These are phyloP conservation scores for Fusarium dlaminii DNA, from an alignment of 2,329 filamentous ascomycete species.

Conservation along the genomic window DNA sequence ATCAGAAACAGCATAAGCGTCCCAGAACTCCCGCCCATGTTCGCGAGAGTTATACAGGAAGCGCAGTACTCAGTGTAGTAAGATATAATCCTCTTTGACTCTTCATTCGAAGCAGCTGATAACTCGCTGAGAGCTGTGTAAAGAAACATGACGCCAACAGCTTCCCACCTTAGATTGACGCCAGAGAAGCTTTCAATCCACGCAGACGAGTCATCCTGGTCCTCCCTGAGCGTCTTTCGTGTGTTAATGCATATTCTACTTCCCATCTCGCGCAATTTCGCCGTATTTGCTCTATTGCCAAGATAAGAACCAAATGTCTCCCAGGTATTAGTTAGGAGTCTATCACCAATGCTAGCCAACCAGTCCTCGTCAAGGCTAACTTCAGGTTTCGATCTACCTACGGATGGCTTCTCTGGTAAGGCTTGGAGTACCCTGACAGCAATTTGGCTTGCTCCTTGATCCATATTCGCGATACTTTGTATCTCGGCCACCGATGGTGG, in stretches of 20 bases:
- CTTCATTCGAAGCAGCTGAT: background rate
- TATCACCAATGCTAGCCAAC: background rate
- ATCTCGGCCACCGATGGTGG: background rate
- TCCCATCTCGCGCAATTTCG: background rate
- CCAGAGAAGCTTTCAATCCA: background rate
- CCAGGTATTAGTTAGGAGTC: background rate
- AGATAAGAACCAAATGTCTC: background rate
- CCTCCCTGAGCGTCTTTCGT: background rate
- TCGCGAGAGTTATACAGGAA: background rate
- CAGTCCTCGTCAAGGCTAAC: background rate
- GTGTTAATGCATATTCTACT: background rate
- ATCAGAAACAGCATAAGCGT: background rate
- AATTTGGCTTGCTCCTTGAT: background rate
- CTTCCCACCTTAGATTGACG: background rate
- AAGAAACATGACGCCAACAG: background rate
- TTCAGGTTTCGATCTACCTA: rapidly evolving
- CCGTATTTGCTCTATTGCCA: background rate
- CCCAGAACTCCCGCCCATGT: background rate
- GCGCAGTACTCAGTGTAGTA: background rate
- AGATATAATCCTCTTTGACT: background rate
- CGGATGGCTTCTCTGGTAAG: background rate
- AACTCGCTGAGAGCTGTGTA: background rate
- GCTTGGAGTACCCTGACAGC: background rate
- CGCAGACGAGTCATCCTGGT: background rate
- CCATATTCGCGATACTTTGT: background rate